phyloP scores from a whole-genome alignment of 805 yeast species.

The Saturnispora quitensis region DNA sequence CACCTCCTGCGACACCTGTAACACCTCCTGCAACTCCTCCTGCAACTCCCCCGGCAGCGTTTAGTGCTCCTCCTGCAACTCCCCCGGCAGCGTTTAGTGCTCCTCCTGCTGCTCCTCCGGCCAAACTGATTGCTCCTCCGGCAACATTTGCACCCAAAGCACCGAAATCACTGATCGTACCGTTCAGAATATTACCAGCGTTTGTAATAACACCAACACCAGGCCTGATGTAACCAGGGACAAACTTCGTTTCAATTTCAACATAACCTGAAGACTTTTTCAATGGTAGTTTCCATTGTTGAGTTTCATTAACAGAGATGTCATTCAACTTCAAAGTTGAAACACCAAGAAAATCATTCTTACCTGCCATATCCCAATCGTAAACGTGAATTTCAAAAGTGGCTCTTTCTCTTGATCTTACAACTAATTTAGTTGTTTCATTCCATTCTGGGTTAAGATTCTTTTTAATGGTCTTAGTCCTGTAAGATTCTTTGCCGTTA shows the following conservation, averaged over 20 bases:
- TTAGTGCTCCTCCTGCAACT: constrained; percentile 28
- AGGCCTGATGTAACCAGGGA: constrained; percentile 64
- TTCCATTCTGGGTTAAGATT: constrained; percentile 72
- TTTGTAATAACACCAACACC: constrained; percentile 39
- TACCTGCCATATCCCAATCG: constrained; percentile 78
- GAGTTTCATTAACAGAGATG: constrained; percentile 34
- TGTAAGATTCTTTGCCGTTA: constrained; percentile 46
- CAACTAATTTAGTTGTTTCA: constrained; percentile 49
- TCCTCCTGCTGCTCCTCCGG: constrained; percentile 30
- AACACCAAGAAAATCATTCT: constrained; percentile 50
- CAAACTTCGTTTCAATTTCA: constrained; percentile 44
- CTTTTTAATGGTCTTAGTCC: constrained; percentile 54
- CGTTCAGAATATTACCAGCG: constrained; percentile 31
- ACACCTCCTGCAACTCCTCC: constrained; percentile 27
- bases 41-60: constrained; percentile 30
- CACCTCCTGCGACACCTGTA: constrained; percentile 29
- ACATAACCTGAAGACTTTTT: constrained; percentile 54
- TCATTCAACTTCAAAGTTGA: constrained; percentile 40
- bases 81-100: constrained; percentile 36
- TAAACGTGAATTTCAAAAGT: constrained; percentile 40
- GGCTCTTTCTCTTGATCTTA: constrained; percentile 54
- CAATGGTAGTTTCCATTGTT: constrained; percentile 40
- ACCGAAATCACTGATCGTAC: constrained; percentile 31
- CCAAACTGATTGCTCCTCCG: constrained; percentile 28
- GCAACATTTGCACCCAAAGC: constrained; percentile 25